These are phyloP conservation scores for Ophiostoma populinum DNA, from an alignment of 2,329 filamentous ascomycete genomes.

Conservation along the genomic window DNA sequence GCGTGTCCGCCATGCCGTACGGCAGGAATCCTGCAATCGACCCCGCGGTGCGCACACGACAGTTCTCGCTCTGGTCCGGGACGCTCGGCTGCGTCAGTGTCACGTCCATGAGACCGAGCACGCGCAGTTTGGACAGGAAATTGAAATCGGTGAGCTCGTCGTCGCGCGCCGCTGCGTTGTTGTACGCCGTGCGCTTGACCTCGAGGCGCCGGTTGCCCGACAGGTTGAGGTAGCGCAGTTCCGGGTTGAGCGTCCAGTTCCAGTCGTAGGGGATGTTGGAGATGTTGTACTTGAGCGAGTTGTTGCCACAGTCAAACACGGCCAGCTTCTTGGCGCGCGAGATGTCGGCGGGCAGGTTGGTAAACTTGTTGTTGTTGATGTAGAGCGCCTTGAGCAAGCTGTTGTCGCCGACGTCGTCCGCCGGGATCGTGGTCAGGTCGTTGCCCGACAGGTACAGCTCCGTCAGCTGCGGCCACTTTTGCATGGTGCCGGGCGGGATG, in stretches of 20 bases:
- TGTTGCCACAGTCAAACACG: slow-evolving; percentile 87
- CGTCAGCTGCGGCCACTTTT: slow-evolving; percentile 74
- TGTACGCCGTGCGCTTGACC: slow-evolving; percentile 54
- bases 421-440: slow-evolving; percentile 75
- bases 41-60: slow-evolving; percentile 91
- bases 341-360: slow-evolving; percentile 85
- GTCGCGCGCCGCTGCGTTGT: slow-evolving; percentile 30
- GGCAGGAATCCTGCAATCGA: slow-evolving; percentile 77
- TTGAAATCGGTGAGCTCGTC: slow-evolving; percentile 79
- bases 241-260: slow-evolving; percentile 99
- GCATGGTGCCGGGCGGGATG: slow-evolving; percentile 74
- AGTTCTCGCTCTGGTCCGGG: slow-evolving; percentile 86
- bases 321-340: slow-evolving; percentile 85
- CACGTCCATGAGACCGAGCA: slow-evolving; percentile 93
- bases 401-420: slow-evolving; percentile 84
- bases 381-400: slow-evolving; percentile 78
- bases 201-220: slow-evolving; percentile 94
- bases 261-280: slow-evolving; percentile 98
- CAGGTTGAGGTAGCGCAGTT: slow-evolving; percentile 85
- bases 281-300: slow-evolving; percentile 93
- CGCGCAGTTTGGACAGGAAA: slow-evolving; percentile 63
- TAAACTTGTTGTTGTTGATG: slow-evolving; percentile 96
- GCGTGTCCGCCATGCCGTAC: slow-evolving; percentile 93
- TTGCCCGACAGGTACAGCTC: slow-evolving; percentile 94
- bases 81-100: slow-evolving; percentile 86